Base-by-base conservation (phyloP, 305 asterid genomes). In the Nicotiana rustica region DNA sequence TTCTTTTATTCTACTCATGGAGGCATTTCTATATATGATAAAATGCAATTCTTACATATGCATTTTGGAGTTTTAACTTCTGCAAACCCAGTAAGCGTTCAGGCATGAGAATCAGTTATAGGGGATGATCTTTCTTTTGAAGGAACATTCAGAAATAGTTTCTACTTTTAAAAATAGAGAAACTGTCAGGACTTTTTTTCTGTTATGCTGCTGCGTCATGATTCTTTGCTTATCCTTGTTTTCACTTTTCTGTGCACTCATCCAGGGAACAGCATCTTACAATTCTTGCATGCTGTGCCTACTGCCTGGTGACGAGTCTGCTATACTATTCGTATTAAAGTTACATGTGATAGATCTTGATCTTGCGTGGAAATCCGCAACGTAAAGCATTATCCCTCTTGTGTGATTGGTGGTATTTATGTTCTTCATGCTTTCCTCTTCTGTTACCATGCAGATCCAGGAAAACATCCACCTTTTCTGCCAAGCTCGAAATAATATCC, bases 401-500 rank as follows among this genome's bases (percentile, higher is more conserved):
- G 13, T 69, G 21, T 4, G 38, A 25, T 55, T 73, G 64, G 83
- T 81, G 13, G 52, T 44, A 44, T 44, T 44, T 44, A 44, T 44
- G 52, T 44, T 44, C 52, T 44, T 44, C 13, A 9, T 44, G 52
- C 13, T 44, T 44, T 44, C 2, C 52, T 44, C 52, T 44, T 44
- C 52, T 44, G 13, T 44, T 8, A 44, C 52, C 84, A 62, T 89
- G 93, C 96, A 96, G 99, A 82, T 94, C 44, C 91, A 91, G 18
- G 99, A 93, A 86, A 96, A 96, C 89, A 79, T 92, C 83, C 83
- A 88, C 84, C 97, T 94, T 89, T 88, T 96, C 80, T 77, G 89
- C 83, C 98, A 93, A 88, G 95, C 97, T 88, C 97, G 95, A 84
- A 84, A 81, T 80, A 94, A 90, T 83, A 91, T 94, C 85, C 87